A percentile compares a stretch with the other conserved stretches of the same genome.
phyloP scores from a whole-genome alignment of 2,329 filamentous ascomycete genomes.

The Colletotrichum euphorbiae region DNA sequence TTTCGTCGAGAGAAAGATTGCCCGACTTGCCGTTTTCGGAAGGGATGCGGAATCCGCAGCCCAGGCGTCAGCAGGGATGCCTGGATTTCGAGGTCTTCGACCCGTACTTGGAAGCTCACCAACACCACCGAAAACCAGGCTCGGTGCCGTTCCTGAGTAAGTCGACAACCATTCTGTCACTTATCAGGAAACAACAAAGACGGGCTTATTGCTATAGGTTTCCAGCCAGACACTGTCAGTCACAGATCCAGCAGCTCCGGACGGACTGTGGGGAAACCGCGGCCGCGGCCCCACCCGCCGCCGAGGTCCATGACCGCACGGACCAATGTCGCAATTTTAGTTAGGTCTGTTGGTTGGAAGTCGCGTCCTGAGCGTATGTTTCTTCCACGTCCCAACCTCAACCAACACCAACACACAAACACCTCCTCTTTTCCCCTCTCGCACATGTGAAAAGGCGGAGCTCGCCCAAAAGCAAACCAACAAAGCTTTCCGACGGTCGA shows the following conservation, averaged over 20 bases:
- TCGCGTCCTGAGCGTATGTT: not conserved
- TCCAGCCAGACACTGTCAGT: not conserved
- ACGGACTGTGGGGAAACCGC: constrained; percentile 17
- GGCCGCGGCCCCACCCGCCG: constrained; percentile 2
- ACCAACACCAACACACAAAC: not conserved
- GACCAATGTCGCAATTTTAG: constrained; percentile 22
- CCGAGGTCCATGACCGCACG: constrained; percentile 20
- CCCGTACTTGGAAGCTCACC: not conserved
- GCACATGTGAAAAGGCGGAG: not conserved
- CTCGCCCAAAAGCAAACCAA: not conserved
- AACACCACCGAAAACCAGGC: not conserved
- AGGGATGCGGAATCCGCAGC: not conserved
- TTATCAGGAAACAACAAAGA: not conserved
- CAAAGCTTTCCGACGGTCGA: not conserved
- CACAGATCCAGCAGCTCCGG: constrained; percentile 1
- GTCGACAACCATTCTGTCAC: not conserved
- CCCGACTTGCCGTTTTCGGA: not conserved
- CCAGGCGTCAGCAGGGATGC: not conserved
- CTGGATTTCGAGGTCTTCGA: not conserved
- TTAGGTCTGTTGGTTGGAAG: constrained; percentile 21
- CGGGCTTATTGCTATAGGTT: not conserved
- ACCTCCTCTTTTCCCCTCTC: constrained; percentile 1
- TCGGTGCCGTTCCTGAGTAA: not conserved
- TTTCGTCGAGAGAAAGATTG: not conserved
- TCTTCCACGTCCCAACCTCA: constrained; percentile 14